Percentiles rank a stretch among this genome's conserved stretches.
Evolutionary conservation across 129 eudicot species (phyloP).

Genomic region (Pulicaria dysenterica): DNA sequence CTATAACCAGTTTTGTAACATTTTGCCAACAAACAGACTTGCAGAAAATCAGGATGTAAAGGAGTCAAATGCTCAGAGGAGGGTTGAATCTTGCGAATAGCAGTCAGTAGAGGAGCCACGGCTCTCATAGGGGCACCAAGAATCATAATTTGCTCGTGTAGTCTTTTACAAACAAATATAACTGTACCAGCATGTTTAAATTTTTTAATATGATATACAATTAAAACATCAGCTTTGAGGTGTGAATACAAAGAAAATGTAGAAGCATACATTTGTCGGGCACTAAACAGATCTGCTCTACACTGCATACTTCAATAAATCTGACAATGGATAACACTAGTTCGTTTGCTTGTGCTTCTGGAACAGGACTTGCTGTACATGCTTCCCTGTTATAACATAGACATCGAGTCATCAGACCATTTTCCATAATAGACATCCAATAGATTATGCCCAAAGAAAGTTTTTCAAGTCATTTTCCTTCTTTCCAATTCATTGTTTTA

Average conservation of each 20-base stretch:
- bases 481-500: background rate
- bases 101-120: conserved; percentile 73
- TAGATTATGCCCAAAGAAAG: background rate
- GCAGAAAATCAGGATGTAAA: conserved; percentile 83
- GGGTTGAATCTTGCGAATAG: conserved; percentile 66
- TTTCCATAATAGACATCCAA: background rate
- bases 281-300: conserved; percentile 74
- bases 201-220: background rate
- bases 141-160: conserved; percentile 65
- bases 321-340: conserved; percentile 55
- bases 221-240: background rate
- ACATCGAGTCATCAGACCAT: background rate
- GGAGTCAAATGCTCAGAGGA: conserved; percentile 79
- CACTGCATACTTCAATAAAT: conserved; percentile 66
- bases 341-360: conserved; percentile 65
- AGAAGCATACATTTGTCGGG: conserved; percentile 71
- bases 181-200: conserved; percentile 58
- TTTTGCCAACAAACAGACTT: conserved; percentile 76
- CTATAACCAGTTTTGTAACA: conserved; percentile 74
- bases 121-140: conserved; percentile 81
- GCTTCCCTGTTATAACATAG: conserved; percentile 65
- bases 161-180: conserved; percentile 66
- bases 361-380: conserved; percentile 55
- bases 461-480: background rate
- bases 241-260: conserved; percentile 7